Conservation (phyloP, 2,329 filamentous ascomycete genomes). For the Cladosporium austrohemisphaericum region DNA sequence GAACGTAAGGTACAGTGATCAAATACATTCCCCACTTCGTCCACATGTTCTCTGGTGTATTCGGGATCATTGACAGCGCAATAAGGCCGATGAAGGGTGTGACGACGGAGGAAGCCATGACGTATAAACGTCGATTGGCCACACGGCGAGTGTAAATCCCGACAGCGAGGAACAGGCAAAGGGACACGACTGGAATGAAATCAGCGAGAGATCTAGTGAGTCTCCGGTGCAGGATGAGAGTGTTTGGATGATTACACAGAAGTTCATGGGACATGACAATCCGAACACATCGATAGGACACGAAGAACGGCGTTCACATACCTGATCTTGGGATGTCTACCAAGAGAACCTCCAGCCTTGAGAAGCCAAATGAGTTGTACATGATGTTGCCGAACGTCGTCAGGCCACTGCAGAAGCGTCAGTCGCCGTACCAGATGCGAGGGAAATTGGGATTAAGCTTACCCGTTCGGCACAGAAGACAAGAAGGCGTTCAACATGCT, state of each 20-base stretch:
- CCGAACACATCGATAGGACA: too few relatives aligned
- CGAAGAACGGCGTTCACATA: not conserved
- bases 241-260: too few relatives aligned
- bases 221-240: not conserved
- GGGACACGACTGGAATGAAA: conserved; percentile 24
- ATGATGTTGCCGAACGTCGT: conserved; percentile 28
- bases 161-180: conserved; percentile 32
- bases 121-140: conserved; percentile 31
- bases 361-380: conserved; percentile 27
- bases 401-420: conserved; percentile 18
- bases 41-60: conserved; percentile 33
- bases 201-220: not conserved
- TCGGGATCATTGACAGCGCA: conserved; percentile 34
- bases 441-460: not conserved
- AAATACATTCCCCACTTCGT: conserved; percentile 37
- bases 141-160: conserved; percentile 32
- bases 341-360: conserved; percentile 33
- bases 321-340: conserved; percentile 32
- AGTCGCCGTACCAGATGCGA: not conserved
- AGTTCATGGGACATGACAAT: too few relatives aligned
- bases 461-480: conserved; percentile 27
- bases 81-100: conserved; percentile 36
- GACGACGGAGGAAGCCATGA: conserved; percentile 32
- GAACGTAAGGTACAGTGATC: conserved; percentile 32
- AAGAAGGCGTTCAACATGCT: conserved; percentile 29